A percentile compares a stretch with the other conserved stretches of the same genome.
These are phyloP conservation scores for Lactarius quietus DNA, from an alignment of 768 basidiomycete species.

Conservation along the genomic window DNA sequence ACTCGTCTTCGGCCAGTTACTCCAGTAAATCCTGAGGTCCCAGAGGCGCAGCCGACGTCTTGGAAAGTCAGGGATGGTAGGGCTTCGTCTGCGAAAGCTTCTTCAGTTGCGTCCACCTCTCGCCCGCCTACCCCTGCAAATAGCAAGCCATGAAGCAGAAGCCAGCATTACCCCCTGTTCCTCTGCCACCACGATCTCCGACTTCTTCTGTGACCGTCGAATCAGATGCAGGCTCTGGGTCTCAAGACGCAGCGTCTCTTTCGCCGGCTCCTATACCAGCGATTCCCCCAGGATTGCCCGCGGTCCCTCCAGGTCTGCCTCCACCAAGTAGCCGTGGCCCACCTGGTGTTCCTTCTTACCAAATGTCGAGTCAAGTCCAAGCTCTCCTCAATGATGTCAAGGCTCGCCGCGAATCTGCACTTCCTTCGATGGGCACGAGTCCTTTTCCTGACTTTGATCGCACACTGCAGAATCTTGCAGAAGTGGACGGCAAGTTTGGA, in stretches of 20 bases:
- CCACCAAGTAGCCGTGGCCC: slow-evolving; percentile 42
- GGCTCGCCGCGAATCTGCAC: slow-evolving; percentile 60
- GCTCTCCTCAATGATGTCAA: slow-evolving; percentile 83
- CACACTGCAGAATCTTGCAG: slow-evolving; percentile 68
- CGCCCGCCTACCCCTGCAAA: slow-evolving; percentile 55
- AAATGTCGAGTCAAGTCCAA: slow-evolving; percentile 82
- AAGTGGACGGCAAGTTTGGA: slow-evolving; percentile 54
- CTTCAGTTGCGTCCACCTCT: slow-evolving; percentile 50
- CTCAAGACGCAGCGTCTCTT: slow-evolving; percentile 25
- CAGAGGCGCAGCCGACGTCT: slow-evolving; percentile 15
- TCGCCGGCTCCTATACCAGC: slow-evolving; percentile 45
- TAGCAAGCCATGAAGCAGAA: slow-evolving; percentile 14
- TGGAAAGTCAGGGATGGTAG: slow-evolving; percentile 42
- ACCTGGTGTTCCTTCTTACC: slow-evolving; percentile 51
- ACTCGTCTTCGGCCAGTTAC: slow-evolving; percentile 43
- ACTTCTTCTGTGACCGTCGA: slow-evolving; percentile 30
- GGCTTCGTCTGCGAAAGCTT: slow-evolving; percentile 38
- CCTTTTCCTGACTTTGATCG: slow-evolving; percentile 91
- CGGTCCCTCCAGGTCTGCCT: slow-evolving; percentile 55
- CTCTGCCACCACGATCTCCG: slow-evolving; percentile 28
- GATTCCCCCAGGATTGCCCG: slow-evolving; percentile 49
- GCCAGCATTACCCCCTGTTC: slow-evolving; percentile 17
- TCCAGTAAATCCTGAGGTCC: slow-evolving; percentile 29
- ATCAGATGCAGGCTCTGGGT: slow-evolving; percentile 29
- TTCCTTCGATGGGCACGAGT: slow-evolving; percentile 43